These are phyloP conservation scores for Hanseniaspora valbyensis DNA, from an alignment of 805 yeast species.

Conservation along the genomic window DNA sequence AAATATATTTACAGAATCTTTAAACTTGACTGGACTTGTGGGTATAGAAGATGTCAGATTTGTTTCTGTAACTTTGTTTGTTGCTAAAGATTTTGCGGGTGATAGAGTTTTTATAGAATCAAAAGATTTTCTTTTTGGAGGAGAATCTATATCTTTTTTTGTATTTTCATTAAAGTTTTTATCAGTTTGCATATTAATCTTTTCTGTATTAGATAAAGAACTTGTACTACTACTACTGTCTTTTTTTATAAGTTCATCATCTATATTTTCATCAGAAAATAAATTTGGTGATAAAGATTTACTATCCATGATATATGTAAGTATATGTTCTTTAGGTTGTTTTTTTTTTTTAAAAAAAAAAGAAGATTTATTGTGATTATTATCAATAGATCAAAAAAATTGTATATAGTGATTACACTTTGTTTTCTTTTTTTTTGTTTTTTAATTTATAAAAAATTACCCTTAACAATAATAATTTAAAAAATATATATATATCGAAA, in stretches of 20 bases:
- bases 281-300: not conserved
- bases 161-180: not conserved
- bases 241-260: not conserved
- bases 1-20: not conserved
- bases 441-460: no score
- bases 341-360: no score
- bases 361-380: no score
- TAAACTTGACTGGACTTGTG: conserved; percentile 2
- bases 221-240: no score
- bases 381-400: no score
- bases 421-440: no score
- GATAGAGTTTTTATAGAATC: not conserved
- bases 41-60: conserved; percentile 1
- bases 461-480: no score
- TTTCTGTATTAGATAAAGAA: not conserved
- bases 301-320: not conserved
- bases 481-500: no score
- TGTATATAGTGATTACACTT: no score
- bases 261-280: not conserved
- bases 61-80: not conserved
- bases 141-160: not conserved
- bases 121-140: not conserved
- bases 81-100: not conserved
- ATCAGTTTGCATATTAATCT: not conserved
- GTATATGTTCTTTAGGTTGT: not conserved